phyloP scores from a whole-genome alignment of 768 basidiomycete genomes.

The Lepiota venenata region DNA sequence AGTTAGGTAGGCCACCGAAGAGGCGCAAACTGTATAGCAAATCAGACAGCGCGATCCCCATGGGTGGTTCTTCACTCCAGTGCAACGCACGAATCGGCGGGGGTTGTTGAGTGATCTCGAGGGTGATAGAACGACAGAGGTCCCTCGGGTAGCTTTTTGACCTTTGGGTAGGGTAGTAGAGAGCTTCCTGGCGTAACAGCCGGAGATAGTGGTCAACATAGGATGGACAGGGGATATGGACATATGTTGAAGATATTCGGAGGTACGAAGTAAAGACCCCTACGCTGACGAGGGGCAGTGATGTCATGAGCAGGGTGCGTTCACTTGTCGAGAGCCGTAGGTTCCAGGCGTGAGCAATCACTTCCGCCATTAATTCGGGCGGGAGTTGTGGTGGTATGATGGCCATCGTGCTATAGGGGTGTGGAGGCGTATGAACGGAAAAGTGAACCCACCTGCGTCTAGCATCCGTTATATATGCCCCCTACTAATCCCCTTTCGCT shows the following conservation, averaged over 20 bases:
- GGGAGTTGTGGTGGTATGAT: neutral
- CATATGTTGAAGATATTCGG: constrained; percentile 26
- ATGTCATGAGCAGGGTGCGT: constrained; percentile 27
- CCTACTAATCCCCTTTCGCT: neutral
- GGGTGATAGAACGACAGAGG: constrained; percentile 6
- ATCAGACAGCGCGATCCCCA: constrained; percentile 16
- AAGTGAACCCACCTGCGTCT: neutral
- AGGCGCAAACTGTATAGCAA: constrained; percentile 18
- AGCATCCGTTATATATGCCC: neutral
- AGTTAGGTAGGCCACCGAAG: constrained; percentile 16
- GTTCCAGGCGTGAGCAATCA: constrained; percentile 29
- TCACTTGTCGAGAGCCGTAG: constrained; percentile 22
- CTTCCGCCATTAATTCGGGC: constrained; percentile 12
- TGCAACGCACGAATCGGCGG: neutral
- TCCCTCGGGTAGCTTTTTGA: neutral
- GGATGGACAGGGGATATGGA: constrained; percentile 27
- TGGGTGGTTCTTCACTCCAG: constrained; percentile 10
- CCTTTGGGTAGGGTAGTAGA: constrained; percentile 8
- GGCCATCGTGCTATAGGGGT: neutral
- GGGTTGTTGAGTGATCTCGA: constrained; percentile 9
- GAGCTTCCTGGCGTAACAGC: constrained; percentile 2
- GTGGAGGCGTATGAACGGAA: neutral
- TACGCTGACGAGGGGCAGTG: constrained; percentile 25
- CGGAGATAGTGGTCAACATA: constrained; percentile 17
- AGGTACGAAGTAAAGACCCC: constrained; percentile 26